These are phyloP conservation scores for Periconia digitata DNA, from an alignment of 2,329 filamentous ascomycete species.

Conservation along the genomic window DNA sequence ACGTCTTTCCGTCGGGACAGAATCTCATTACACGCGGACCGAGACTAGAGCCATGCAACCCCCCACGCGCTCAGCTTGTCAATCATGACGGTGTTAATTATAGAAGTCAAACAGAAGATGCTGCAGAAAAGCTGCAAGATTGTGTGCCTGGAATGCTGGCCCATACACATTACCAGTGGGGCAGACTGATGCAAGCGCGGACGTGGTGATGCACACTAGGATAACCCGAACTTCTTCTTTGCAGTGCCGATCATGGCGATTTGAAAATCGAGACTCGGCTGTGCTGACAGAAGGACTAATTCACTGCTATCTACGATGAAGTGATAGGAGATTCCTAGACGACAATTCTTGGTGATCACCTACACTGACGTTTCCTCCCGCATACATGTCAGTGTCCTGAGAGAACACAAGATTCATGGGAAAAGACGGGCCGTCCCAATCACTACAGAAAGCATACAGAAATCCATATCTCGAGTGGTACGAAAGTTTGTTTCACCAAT, in stretches of 20 bases:
- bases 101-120: conserved; percentile 4
- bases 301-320: background rate
- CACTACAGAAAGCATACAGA: background rate
- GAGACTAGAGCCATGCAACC: background rate
- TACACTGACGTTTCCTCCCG: background rate
- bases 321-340: background rate
- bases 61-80: conserved; percentile 1
- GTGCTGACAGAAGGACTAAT: background rate
- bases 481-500: conserved; percentile 1
- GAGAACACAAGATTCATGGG: background rate
- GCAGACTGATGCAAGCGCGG: background rate
- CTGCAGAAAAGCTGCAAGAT: conserved; percentile 3
- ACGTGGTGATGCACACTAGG: conserved; percentile 4
- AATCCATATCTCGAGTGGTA: background rate
- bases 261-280: background rate
- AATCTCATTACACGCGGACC: background rate
- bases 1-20: background rate
- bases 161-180: background rate
- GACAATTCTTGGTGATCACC: background rate
- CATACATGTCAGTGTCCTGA: background rate
- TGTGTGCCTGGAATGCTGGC: background rate
- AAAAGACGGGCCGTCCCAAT: background rate
- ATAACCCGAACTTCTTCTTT: background rate
- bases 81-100: conserved; percentile 1
- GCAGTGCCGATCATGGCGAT: background rate